A percentile compares a stretch with the other conserved stretches of the same genome.
Conservation (phyloP, 2,329 filamentous ascomycete genomes). For the Claviceps quebecensis region DNA sequence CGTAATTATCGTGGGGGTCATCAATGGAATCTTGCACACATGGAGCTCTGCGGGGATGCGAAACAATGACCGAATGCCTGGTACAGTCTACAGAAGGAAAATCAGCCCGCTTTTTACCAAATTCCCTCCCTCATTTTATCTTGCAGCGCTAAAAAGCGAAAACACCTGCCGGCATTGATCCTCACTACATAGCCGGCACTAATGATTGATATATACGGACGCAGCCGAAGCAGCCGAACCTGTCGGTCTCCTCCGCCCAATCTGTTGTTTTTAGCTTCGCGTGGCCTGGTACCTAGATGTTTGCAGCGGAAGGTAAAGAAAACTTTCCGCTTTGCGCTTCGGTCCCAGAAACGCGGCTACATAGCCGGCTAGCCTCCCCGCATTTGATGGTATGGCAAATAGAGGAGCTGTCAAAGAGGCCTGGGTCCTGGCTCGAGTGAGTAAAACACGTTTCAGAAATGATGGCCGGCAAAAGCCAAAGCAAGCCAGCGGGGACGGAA, state of each 20-base stretch:
- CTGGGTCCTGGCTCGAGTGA: not conserved
- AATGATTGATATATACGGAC: not conserved
- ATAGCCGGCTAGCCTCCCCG: not conserved
- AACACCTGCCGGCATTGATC: not conserved
- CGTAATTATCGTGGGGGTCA: not conserved
- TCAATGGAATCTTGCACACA: not conserved
- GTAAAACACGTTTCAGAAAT: not conserved
- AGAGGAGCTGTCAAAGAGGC: not conserved
- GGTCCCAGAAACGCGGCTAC: not conserved
- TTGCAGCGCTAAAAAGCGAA: not conserved
- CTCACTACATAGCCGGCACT: not conserved
- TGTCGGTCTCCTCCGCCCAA: too few relatives aligned
- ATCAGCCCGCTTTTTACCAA: not conserved
- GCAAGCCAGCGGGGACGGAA: not conserved
- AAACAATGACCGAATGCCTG: not conserved
- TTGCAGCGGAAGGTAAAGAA: not conserved
- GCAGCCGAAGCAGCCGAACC: not conserved
- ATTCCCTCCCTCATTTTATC: not conserved
- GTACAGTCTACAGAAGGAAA: not conserved
- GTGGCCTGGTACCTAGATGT: not conserved
- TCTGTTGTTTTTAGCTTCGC: not conserved
- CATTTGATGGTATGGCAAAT: not conserved
- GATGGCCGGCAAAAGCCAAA: not conserved
- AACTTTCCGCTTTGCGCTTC: not conserved
- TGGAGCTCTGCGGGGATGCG: not conserved